phyloP scores from a whole-genome alignment of 192 early-diverging fungal genomes.

The Phycomyces nitens region DNA sequence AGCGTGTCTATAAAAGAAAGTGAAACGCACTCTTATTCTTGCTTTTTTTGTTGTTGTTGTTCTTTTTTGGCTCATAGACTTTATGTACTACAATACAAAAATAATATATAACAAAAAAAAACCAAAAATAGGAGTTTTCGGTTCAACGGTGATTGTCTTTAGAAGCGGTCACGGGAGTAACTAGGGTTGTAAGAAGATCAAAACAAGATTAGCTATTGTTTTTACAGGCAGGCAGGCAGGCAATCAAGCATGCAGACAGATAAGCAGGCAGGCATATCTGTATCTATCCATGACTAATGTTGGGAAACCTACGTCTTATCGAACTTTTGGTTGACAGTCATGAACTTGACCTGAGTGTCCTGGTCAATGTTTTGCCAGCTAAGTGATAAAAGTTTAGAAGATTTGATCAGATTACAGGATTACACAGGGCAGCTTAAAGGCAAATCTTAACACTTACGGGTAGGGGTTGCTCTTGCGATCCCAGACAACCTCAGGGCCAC shows the following conservation, averaged over 20 bases:
- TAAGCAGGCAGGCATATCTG: too few relatives aligned
- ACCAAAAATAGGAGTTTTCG: not conserved
- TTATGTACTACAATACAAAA: too few relatives aligned
- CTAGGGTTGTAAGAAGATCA: conserved; percentile 11
- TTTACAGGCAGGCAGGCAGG: too few relatives aligned
- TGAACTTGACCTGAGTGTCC: conserved; percentile 55
- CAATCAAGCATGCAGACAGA: too few relatives aligned
- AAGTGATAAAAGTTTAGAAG: conserved; percentile 8
- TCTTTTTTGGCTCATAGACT: too few relatives aligned
- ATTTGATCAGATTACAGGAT: too few relatives aligned
- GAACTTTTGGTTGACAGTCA: conserved; percentile 55
- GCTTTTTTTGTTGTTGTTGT: too few relatives aligned
- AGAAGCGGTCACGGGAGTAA: conserved; percentile 50
- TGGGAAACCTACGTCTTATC: conserved; percentile 44
- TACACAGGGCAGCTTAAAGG: too few relatives aligned
- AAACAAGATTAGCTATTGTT: conserved; percentile 15
- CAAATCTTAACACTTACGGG: conserved; percentile 28
- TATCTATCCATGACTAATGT: too few relatives aligned
- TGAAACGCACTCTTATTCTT: too few relatives aligned
- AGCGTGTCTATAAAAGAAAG: not conserved
- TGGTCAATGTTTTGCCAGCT: conserved; percentile 59
- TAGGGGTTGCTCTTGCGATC: conserved; percentile 41
- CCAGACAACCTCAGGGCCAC: conserved; percentile 59
- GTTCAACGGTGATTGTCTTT: conserved; percentile 20
- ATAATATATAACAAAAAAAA: too few relatives aligned